Evolutionary conservation across 306 rosid genomes (phyloP), one percentile per base, ranked within the genome.

Genomic region (Astragalus membranaceus): DNA sequence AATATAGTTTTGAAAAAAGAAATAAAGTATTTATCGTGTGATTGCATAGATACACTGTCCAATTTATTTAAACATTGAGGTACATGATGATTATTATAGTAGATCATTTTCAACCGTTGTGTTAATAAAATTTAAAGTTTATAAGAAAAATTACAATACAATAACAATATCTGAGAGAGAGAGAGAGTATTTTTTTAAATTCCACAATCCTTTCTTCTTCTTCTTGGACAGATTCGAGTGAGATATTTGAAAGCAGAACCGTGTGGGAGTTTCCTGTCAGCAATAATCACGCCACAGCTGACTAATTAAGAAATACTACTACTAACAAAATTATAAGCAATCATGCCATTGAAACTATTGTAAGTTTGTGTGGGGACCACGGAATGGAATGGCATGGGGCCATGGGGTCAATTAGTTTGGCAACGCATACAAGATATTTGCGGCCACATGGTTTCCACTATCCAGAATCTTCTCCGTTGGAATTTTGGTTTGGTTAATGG

Each of bases 401-500:
- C 30, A 26, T 7, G n/a, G n/a, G 50, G 23, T 20, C 71, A 32
- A 69, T 52, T 69, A 8, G 2, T 32, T 4, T 20, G 8, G 15
- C 11, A 17, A 52, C 72, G 23, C 60, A 72, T 43, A 26, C 14
- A 2, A 63, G 69, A 57, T 57, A 36, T 67, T 26, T 62, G n/a
- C 23, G 3, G 26, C 26, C 26, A n/a, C 30, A 29, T 26, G 30
- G 30, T 26, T 26, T 26, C 30, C 8, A 8, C 14, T 11, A 69
- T 77, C 76, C 61, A 62, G 81, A 69, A 77, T 33, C 67, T 77
- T 77, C 67, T 47, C 60, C 16, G 11, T 12, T 69, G 32, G 42
- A 6, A 9, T 44, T 43, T 26, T 7, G 5, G 55, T 51, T 54
- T 17, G 60, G 36, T 10, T 30, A 10, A 30, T 9, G 36, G 61